These are phyloP conservation scores for Backusella circina DNA, from an alignment of 192 early-diverging fungal genomes.

Conservation along the genomic window DNA sequence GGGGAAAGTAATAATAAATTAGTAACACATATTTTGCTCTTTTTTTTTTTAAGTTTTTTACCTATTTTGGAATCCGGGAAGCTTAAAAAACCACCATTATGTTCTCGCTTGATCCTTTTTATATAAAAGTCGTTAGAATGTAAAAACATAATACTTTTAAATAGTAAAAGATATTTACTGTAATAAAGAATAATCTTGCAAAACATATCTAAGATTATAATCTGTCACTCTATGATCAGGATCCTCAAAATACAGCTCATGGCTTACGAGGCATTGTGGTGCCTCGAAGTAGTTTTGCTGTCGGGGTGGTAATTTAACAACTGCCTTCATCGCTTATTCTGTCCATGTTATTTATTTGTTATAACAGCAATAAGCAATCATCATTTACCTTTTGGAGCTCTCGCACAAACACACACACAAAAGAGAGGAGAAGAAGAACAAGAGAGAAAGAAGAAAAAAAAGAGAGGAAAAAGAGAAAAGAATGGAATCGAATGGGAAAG, in stretches of 20 bases:
- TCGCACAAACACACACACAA: neutral
- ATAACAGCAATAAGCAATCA: neutral
- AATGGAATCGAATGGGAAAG: slow-evolving; percentile 4
- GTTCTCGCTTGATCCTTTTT: slow-evolving; percentile 6
- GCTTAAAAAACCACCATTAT: slow-evolving; percentile 9
- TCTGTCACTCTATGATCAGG: neutral
- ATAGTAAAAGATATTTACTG: neutral
- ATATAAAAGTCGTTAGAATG: neutral
- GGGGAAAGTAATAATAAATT: neutral
- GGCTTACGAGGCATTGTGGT: neutral
- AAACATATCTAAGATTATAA: neutral
- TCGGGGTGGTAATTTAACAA: slow-evolving; percentile 10
- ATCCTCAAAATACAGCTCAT: slow-evolving; percentile 7
- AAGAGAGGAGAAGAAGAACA: neutral
- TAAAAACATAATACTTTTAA: neutral
- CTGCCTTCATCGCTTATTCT: neutral
- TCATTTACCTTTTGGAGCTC: neutral
- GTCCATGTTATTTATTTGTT: neutral
- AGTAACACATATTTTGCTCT: neutral
- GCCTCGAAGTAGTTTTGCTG: neutral
- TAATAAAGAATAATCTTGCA: neutral
- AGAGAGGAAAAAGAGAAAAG: neutral
- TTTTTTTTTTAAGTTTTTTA: neutral
- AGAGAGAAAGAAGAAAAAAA: neutral
- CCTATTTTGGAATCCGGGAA: slow-evolving; percentile 15